Base-by-base conservation (phyloP, 148 eudicot species). In the Fagopyrum tataricum region DNA sequence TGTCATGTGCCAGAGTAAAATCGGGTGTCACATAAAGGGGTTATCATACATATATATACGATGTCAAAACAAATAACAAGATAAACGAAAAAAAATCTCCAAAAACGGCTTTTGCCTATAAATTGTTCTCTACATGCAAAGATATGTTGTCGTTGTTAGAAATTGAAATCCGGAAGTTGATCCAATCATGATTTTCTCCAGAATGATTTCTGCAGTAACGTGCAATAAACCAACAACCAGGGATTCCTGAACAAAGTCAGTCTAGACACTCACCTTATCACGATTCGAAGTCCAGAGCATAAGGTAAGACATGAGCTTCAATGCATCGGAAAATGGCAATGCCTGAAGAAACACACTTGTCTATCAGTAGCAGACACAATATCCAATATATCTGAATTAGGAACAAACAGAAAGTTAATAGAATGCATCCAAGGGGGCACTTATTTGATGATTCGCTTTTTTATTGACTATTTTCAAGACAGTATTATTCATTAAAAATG, bases 251-350 rank as follows among this genome's bases (percentile, higher is more conserved):
- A 18, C 11, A 47, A 15, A 23, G 53, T 11, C 15, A 40, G 55
- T 41, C n/a, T 4, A 18, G 26, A 39, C 23, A 72, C 84, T 79
- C 64, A 94, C 98, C 97, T 91, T 91, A 78, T 88, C 96, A 47
- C 87, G 84, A 77, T 84, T 74, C 37, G 79, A 67, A 42, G 88
- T 79, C 98, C 98, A 91, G 71, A 80, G 86, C 74, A 87, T 85
- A 76, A 94, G 80, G 78, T 85, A 89, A 40, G 98, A 87, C 74
- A 94, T 87, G 46, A 94, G 85, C 88, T 92, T 90, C 52, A 94
- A 84, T 76, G 96, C 95, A 90, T 94, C 98, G 55, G 96, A 82
- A 79, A 94, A 94, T 52, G 98, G 98, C 55, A 94, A 76, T 52
- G 91, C 97, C 98, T 94, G 97, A 85, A 82, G 41, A 67, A 68